Conservation (phyloP, 23 red algal species). For the Porphyridium purpureum region DNA sequence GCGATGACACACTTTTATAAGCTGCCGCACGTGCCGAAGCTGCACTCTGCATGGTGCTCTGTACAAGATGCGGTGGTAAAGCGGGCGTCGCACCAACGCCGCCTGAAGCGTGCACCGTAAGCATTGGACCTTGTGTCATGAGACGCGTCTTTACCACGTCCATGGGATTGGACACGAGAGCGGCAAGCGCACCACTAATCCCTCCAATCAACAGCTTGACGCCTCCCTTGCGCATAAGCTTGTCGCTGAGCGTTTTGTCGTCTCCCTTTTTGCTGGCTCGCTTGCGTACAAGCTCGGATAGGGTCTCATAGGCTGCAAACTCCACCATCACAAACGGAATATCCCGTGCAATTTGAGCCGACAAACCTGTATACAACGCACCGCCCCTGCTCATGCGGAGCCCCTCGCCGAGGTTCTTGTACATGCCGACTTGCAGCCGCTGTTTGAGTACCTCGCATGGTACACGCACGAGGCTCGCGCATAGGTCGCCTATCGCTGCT, state of each 20-base stretch:
- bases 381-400: slow-evolving; percentile 13
- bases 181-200: slow-evolving; percentile 44
- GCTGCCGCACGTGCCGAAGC: no score
- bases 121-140: slow-evolving; percentile 95
- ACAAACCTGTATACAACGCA: slow-evolving; percentile 52
- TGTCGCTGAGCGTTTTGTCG: background rate
- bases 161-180: slow-evolving; percentile 53
- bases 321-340: slow-evolving; percentile 64
- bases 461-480: slow-evolving; percentile 58
- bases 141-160: slow-evolving; percentile 93
- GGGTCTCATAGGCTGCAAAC: slow-evolving; percentile 66
- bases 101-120: background rate
- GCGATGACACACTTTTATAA: no score
- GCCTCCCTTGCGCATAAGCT: slow-evolving; percentile 14
- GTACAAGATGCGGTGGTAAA: background rate
- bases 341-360: slow-evolving; percentile 66
- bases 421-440: slow-evolving; percentile 61
- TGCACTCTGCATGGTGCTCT: no score
- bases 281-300: slow-evolving; percentile 16
- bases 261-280: background rate
- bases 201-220: slow-evolving; percentile 50
- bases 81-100: slow-evolving; percentile 12
- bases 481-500: slow-evolving; percentile 51
- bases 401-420: slow-evolving; percentile 20
- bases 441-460: slow-evolving; percentile 90